Base-by-base conservation (phyloP, 202 grass and related monocot species). In the Hordeum pubiflorum region DNA sequence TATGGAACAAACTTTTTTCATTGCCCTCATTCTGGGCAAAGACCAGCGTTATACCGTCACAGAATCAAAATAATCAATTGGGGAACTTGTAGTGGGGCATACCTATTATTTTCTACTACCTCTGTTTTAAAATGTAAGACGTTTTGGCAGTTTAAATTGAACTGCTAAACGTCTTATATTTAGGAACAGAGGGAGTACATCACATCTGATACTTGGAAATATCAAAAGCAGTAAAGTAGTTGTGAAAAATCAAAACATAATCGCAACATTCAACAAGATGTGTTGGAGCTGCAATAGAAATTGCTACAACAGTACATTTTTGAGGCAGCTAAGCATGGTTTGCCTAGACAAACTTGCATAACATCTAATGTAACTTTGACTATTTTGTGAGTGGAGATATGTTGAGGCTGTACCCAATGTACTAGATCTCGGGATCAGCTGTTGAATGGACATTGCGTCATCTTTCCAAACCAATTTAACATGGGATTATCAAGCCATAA, bases 261-360 rank as follows among this genome's bases (percentile, higher is more conserved):
- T 57, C 56, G 6, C 23, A 32, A 55, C 2, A 26, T 79, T 41
- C 7, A 18, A 65, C 54, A 18, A 74, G 58, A 66, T 74, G 17
- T 54, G 24, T 59, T 86, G 54, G 36, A 71, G 64, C 22, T 71
- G 21, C 63, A 69, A 13, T 20, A 39, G 9, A 58, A 57, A 80
- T 43, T 58, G 15, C 50, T 26, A 27, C 9, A 80, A 26, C 9
- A 58, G 50, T 69, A 56, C 2, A 5, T 4, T n/a, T 80, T 69
- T 80, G 10, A 41, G 78, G 54, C 22, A 40, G 48, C 50, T 69
- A 82, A 33, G 39, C 55, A 82, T 74, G 56, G n/a, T 63, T 63
- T 74, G 12, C 20, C 9, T 63, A 6, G 39, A 82, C 27, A 55
- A 74, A 54, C 52, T 58, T 58, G 48, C 21, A 70, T 81, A 40